These are phyloP conservation scores for Dichomitus squalens DNA, from an alignment of 1,284 basidiomycete species.

Conservation along the genomic window DNA sequence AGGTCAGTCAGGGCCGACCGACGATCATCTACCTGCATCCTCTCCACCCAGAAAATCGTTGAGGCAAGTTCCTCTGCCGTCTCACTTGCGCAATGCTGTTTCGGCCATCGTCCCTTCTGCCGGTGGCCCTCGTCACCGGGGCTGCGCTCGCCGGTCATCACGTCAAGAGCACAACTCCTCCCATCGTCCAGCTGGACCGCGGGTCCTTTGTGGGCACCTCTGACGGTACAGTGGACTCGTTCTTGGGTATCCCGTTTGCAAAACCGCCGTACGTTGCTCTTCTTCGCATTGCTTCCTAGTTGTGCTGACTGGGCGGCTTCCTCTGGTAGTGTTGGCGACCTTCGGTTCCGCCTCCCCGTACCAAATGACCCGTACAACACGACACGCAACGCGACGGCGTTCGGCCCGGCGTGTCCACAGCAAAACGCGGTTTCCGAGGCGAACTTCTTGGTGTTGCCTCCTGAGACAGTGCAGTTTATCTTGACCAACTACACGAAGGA, in stretches of 20 bases:
- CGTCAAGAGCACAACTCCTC: constrained; percentile 14
- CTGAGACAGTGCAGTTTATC: constrained; percentile 24
- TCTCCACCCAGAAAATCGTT: too few relatives aligned
- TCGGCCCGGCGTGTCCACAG: constrained; percentile 53
- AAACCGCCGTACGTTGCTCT: constrained; percentile 28
- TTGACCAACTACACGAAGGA: constrained; percentile 22
- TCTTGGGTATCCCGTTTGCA: constrained; percentile 33
- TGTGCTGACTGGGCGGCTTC: too few relatives aligned
- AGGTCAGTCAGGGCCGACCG: too few relatives aligned
- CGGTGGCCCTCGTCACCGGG: neutral
- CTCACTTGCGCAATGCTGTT: constrained; percentile 11
- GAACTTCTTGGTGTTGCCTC: neutral
- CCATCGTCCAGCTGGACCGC: constrained; percentile 26
- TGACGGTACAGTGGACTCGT: constrained; percentile 23
- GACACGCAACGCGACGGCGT: constrained; percentile 41
- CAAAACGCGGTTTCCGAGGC: constrained; percentile 30
- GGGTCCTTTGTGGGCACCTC: constrained; percentile 26
- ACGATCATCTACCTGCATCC: too few relatives aligned
- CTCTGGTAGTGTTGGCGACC: constrained; percentile 8
- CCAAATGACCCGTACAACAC: constrained; percentile 44
- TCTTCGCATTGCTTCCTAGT: neutral
- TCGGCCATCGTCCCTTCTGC: constrained; percentile 10
- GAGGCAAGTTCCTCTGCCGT: neutral
- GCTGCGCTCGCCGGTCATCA: constrained; percentile 8
- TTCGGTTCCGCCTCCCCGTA: constrained; percentile 50